Evolutionary conservation across 441 rosid species (phyloP).

Genomic region (Croton setiger): DNA sequence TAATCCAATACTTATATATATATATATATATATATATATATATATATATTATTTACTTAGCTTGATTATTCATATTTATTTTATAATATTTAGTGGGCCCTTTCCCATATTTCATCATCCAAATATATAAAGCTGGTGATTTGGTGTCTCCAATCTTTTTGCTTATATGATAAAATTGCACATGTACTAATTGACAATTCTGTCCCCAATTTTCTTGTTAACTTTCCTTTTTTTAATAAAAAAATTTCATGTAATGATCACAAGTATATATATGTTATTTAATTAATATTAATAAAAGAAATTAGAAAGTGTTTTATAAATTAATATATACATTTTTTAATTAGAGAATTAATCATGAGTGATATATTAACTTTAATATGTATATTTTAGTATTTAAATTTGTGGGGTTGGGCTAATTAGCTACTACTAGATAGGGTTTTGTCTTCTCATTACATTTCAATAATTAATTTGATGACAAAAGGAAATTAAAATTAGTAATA

Average conservation of each 20-base stretch:
- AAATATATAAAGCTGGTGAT: slow-evolving; percentile 8
- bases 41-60: not conserved
- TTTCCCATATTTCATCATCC: not conserved
- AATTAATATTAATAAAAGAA: slow-evolving; percentile 16
- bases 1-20: no score
- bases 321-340: slow-evolving; percentile 1
- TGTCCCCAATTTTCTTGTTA: not conserved
- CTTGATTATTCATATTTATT: not conserved
- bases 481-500: not conserved
- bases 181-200: not conserved
- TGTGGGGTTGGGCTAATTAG: not conserved
- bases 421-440: not conserved
- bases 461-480: slow-evolving; percentile 1
- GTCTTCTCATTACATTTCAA: slow-evolving; percentile 8
- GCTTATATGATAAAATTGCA: not conserved
- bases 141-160: slow-evolving; percentile 15
- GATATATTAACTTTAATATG: not conserved
- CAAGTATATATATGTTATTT: not conserved
- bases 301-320: not conserved
- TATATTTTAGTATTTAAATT: not conserved
- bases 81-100: slow-evolving; percentile 2
- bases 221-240: not conserved
- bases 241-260: not conserved
- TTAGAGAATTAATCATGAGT: slow-evolving; percentile 9
- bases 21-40: no score